phyloP scores from a whole-genome alignment of 352 stramenopile genomes.

The Phytophthora colocasiae region DNA sequence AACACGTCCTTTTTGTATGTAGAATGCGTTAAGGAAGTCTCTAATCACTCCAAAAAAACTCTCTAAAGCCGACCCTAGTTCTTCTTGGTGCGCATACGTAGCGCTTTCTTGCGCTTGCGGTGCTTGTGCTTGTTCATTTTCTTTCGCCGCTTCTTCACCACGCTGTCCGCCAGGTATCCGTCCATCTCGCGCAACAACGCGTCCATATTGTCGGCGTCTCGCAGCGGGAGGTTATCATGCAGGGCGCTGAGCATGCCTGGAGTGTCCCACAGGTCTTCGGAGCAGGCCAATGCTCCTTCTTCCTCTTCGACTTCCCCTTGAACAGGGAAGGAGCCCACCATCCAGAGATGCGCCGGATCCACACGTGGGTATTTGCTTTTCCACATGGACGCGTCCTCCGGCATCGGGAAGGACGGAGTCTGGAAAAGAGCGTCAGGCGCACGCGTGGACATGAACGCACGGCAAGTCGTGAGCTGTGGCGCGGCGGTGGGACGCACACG shows the following conservation, averaged over 20 bases:
- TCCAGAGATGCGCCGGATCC: slow-evolving; percentile 76
- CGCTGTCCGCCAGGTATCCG: slow-evolving; percentile 83
- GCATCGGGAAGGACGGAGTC: slow-evolving; percentile 68
- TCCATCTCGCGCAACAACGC: slow-evolving; percentile 74
- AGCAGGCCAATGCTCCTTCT: slow-evolving; percentile 43
- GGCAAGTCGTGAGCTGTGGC: slow-evolving; percentile 28
- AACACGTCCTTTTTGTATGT: not conserved
- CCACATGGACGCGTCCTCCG: slow-evolving; percentile 62
- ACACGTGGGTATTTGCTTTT: slow-evolving; percentile 67
- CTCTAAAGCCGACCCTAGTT: slow-evolving; percentile 57
- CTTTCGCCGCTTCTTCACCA: slow-evolving; percentile 92
- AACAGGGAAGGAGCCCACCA: slow-evolving; percentile 77
- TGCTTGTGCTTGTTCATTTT: slow-evolving; percentile 96
- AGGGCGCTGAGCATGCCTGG: slow-evolving; percentile 82
- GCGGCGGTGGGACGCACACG: slow-evolving; percentile 13
- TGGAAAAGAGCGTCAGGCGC: slow-evolving; percentile 68
- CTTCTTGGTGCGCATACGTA: slow-evolving; percentile 91
- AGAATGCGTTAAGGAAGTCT: slow-evolving; percentile 10
- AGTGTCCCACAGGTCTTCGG: slow-evolving; percentile 80
- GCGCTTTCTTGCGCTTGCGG: slow-evolving; percentile 90
- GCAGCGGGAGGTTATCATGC: slow-evolving; percentile 64
- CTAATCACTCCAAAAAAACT: slow-evolving; percentile 19
- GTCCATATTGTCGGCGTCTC: slow-evolving; percentile 55
- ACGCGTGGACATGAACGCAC: slow-evolving; percentile 75
- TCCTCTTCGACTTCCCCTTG: slow-evolving; percentile 31